Conservation (phyloP, 495 filamentous ascomycete species). For the Aspergillus heteromorphus region DNA sequence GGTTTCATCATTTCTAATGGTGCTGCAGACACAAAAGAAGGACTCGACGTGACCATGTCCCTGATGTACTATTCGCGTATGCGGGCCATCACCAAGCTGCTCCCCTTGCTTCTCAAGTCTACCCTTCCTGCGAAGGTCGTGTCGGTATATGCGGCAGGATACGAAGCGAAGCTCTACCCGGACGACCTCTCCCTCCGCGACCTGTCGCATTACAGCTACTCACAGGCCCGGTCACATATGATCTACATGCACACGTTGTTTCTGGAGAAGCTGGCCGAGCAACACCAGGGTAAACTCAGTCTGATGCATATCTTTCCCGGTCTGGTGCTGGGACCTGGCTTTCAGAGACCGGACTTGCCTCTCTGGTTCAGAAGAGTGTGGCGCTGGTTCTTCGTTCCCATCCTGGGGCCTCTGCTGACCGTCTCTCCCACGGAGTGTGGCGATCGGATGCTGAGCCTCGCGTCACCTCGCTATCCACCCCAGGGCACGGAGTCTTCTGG, state of each 20-base stretch:
- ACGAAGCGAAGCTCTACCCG: not conserved
- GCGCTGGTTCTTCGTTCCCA: conserved; percentile 1
- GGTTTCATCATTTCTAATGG: not conserved
- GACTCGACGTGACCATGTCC: conserved; percentile 1
- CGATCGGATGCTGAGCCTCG: not conserved
- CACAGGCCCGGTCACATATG: conserved; percentile 5
- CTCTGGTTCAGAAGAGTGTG: conserved; percentile 1
- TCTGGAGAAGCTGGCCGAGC: conserved; percentile 1
- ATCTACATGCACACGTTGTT: conserved; percentile 7
- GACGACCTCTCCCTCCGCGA: conserved; percentile 6
- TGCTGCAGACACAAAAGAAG: conserved; percentile 2
- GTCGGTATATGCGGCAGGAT: conserved; percentile 3
- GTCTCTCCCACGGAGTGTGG: conserved; percentile 1
- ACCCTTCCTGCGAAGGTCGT: conserved; percentile 1
- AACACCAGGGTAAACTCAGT: not conserved
- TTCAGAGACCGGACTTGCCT: not conserved
- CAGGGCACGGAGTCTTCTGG: not conserved
- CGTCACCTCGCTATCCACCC: not conserved
- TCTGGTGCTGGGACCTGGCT: conserved; percentile 3
- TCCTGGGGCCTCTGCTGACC: not conserved
- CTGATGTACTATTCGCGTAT: conserved; percentile 9
- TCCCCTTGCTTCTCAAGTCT: conserved; percentile 1
- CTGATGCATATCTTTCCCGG: conserved; percentile 6
- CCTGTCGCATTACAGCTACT: not conserved
- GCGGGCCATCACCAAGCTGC: conserved; percentile 1